A percentile compares a stretch with the other conserved stretches of the same genome.
Evolutionary conservation across 345 rosid species (phyloP).

Genomic region (Acer campestre): DNA sequence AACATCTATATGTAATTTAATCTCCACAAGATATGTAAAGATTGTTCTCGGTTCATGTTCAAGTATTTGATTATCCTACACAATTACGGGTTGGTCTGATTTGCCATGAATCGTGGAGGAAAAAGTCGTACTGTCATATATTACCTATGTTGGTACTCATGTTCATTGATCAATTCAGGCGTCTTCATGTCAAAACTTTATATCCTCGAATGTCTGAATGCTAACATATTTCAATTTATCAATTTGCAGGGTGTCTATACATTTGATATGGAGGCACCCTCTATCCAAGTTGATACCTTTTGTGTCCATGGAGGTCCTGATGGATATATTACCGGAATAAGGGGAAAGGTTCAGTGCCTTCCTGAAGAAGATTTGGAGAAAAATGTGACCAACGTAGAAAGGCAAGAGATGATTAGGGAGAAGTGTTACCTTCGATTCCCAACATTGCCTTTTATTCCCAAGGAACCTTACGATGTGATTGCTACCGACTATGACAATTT

Average conservation of each 20-base stretch:
- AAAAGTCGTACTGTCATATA: background rate
- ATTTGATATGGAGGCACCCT: constrained; percentile 59
- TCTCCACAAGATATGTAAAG: background rate
- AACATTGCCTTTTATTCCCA: constrained; percentile 89
- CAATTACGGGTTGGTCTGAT: background rate
- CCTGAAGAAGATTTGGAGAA: constrained; percentile 60
- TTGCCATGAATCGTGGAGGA: background rate
- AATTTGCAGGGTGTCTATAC: constrained; percentile 80
- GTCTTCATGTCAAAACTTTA: too few species aligned
- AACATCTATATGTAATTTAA: background rate
- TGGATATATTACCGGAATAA: constrained; percentile 95
- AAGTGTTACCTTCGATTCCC: constrained; percentile 93
- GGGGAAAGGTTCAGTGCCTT: constrained; percentile 89
- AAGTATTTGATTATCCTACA: background rate
- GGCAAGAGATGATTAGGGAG: constrained; percentile 73
- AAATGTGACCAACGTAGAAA: constrained; percentile 61
- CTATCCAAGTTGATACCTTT: constrained; percentile 89
- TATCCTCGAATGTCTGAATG: background rate
- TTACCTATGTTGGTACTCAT: background rate
- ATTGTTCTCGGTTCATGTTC: background rate
- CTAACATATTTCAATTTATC: constrained; percentile 10
- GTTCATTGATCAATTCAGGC: background rate
- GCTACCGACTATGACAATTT: constrained; percentile 87
- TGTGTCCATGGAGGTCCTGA: constrained; percentile 95
- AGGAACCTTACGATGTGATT: constrained; percentile 90